Base-by-base conservation (phyloP, 2,329 filamentous ascomycete species). In the Cyclaneusma minus region DNA sequence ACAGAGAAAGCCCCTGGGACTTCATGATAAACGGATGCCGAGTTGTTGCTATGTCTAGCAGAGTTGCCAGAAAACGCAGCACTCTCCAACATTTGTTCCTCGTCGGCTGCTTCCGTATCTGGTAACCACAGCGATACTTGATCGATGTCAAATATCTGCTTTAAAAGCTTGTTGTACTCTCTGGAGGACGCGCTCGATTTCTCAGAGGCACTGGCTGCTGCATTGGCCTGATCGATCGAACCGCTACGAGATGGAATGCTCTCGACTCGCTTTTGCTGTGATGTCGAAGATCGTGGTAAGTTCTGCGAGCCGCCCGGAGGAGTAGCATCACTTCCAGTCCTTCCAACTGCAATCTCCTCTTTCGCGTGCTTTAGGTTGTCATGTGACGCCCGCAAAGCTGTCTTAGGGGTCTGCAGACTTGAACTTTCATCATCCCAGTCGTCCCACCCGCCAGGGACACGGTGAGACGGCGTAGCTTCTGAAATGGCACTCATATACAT, bases 401-500 rank as follows among this genome's bases (percentile, higher is more conserved):
- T 21, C 10, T 32, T 17, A 13, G 25, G 27, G 14, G 21, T 36
- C 7, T 38, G 27, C 13, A 36, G 25, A n/a, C n/a, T n/a, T n/a
- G 40, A 35, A 20, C 30, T 37, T 8, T 28, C 33, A 20, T 30
- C 32, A 25, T 34, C 35, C 14, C 39, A 38, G 19, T 28, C 17
- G 22, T 29, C 27, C 44, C 44, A 46, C 8, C 34, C 37, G 19
- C 42, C 43, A 24, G 43, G 40, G 18, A 43, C 26, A 17, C 25
- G 38, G 6, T 29, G 25, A 5, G 33, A 17, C 14, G 18, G 9
- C 10, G 36, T 37, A n/a, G 24, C 32, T 29, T 48, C 52, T 3
- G 70, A 75, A 27, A 76, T 65, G 2, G 71, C 71, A 35, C 71
- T 87, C 72, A 84, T 75, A 40, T 89, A 91, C 73, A 91, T 80